Evolutionary conservation across 2,329 filamentous ascomycete species (phyloP).

Genomic region (Penicillium oxalicum): DNA sequence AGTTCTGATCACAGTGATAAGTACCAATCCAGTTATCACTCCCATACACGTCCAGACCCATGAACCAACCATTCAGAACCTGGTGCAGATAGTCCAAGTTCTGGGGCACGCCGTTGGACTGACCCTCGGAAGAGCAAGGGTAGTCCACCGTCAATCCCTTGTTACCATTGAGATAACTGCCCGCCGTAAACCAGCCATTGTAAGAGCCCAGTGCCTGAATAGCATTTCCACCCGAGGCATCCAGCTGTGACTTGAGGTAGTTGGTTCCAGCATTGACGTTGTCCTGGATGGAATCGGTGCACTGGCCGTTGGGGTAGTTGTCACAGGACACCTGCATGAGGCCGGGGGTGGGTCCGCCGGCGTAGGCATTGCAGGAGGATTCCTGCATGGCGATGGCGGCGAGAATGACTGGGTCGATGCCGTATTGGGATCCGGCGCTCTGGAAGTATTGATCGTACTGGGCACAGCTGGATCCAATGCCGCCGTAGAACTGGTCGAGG

Average conservation of each 20-base stretch:
- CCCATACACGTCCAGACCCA: slow-evolving; percentile 31
- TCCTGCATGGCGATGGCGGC: slow-evolving; percentile 36
- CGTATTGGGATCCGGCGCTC: slow-evolving; percentile 25
- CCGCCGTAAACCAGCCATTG: slow-evolving; percentile 34
- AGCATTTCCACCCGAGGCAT: slow-evolving; percentile 24
- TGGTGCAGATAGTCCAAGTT: slow-evolving; percentile 36
- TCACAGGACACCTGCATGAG: slow-evolving; percentile 34
- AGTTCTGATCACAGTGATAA: slow-evolving; percentile 17
- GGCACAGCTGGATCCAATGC: slow-evolving; percentile 14
- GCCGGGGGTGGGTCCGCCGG: slow-evolving; percentile 30
- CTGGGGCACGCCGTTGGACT: slow-evolving; percentile 27
- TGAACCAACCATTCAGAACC: slow-evolving; percentile 35
- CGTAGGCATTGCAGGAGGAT: slow-evolving; percentile 32
- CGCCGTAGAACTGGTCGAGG: slow-evolving; percentile 14
- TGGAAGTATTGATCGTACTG: slow-evolving; percentile 34
- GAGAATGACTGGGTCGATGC: slow-evolving; percentile 31
- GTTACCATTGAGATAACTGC: slow-evolving; percentile 25
- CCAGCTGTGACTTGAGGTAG: slow-evolving; percentile 23
- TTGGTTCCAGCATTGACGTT: slow-evolving; percentile 33
- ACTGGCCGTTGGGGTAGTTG: slow-evolving; percentile 32
- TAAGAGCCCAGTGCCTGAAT: slow-evolving; percentile 32
- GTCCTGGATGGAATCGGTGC: slow-evolving; percentile 30
- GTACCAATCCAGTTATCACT: slow-evolving; percentile 21
- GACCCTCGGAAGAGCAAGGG: slow-evolving; percentile 25
- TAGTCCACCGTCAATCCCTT: slow-evolving; percentile 26